Evolutionary conservation across 495 filamentous ascomycete species (phyloP).

Genomic region (Darksidea phi): DNA sequence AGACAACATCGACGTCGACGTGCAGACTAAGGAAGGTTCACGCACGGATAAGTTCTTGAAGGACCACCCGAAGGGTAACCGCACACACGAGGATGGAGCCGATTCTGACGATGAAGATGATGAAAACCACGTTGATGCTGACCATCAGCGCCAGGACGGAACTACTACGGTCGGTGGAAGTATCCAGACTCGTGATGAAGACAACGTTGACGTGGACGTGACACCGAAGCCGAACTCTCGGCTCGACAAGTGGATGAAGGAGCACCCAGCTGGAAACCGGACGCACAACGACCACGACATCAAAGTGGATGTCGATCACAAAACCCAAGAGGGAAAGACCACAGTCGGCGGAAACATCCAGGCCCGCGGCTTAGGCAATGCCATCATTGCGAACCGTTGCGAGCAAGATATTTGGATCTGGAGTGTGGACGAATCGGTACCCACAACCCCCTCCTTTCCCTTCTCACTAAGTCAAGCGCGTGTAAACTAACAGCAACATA

Average conservation of each 20-base stretch:
- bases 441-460: background rate
- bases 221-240: too few species aligned
- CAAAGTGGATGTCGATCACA: background rate
- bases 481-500: background rate
- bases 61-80: too few species aligned
- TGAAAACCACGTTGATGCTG: too few species aligned
- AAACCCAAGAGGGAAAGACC: background rate
- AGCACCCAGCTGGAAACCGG: background rate
- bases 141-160: too few species aligned
- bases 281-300: background rate
- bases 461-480: too few species aligned
- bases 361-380: background rate
- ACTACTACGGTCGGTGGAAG: too few species aligned
- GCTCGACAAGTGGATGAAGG: background rate
- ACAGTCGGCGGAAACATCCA: background rate
- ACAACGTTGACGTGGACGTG: too few species aligned
- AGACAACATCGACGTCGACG: too few species aligned
- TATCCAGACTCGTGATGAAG: background rate
- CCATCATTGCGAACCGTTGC: background rate
- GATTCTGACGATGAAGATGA: too few species aligned
- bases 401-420: background rate
- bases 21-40: too few species aligned
- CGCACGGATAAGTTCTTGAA: too few species aligned
- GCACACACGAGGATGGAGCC: too few species aligned
- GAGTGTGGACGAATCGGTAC: background rate